Conservation (phyloP, 1,139 yeast species). For the Geotrichum klebahnii region DNA sequence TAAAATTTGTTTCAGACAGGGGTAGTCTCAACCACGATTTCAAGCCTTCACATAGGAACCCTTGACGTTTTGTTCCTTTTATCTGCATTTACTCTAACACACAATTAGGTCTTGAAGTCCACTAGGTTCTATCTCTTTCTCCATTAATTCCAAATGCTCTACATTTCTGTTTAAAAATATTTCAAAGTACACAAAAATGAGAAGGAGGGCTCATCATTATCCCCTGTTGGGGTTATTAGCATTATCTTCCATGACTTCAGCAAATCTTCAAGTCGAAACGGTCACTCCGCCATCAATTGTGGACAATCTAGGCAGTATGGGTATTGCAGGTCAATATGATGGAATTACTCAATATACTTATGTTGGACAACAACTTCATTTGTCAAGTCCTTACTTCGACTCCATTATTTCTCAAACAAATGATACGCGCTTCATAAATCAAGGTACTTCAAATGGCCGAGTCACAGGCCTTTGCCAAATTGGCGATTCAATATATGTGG, state of each 20-base stretch:
- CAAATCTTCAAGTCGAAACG: conserved; percentile 11
- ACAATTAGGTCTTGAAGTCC: no score
- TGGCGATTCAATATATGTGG: conserved; percentile 47
- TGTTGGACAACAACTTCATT: conserved; percentile 44
- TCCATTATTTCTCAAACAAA: conserved; percentile 30
- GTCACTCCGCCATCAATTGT: conserved; percentile 29
- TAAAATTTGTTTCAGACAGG: no score
- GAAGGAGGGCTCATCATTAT: conserved; percentile 4
- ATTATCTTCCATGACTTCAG: neutral
- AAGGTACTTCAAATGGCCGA: conserved; percentile 33
- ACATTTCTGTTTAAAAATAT: neutral
- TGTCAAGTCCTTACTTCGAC: conserved; percentile 25
- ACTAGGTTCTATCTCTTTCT: no score
- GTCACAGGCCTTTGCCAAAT: conserved; percentile 36
- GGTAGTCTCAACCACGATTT: no score
- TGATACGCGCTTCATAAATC: conserved; percentile 8
- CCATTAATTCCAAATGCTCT: conserved; percentile 10
- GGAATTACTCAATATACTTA: conserved; percentile 57
- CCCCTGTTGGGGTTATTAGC: neutral
- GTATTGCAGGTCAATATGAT: conserved; percentile 61
- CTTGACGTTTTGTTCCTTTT: no score
- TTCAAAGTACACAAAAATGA: neutral
- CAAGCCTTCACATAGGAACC: no score
- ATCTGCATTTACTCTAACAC: no score
- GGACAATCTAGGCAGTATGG: conserved; percentile 44